Evolutionary conservation across 225 moss, liverwort and hornwort species (phyloP).

Genomic region (Pleurozium schreberi): DNA sequence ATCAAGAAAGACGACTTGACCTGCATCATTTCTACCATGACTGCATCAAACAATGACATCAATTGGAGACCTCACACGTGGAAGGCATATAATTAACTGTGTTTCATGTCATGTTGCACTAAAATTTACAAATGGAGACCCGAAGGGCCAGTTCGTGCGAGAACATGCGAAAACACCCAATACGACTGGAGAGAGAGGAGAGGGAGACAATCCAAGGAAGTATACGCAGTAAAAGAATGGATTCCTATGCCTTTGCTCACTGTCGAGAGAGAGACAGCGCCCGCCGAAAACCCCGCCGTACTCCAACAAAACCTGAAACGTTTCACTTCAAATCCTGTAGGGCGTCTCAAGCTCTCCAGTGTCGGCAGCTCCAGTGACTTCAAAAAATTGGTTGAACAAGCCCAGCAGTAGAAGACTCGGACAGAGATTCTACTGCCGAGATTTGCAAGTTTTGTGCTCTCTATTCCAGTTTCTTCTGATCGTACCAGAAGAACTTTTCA

Average conservation of each 20-base stretch:
- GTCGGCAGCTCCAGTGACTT: neutral
- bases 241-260: neutral
- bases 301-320: neutral
- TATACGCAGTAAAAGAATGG: neutral
- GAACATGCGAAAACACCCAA: constrained; percentile 21
- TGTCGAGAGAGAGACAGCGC: neutral
- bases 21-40: neutral
- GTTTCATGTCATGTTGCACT: constrained; percentile 1
- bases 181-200: neutral
- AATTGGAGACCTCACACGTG: neutral
- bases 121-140: constrained; percentile 18
- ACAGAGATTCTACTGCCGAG: neutral
- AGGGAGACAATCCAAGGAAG: constrained; percentile 7
- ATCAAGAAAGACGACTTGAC: neutral
- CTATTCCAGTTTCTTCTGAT: constrained; percentile 39
- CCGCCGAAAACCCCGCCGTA: neutral
- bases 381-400: constrained; percentile 1
- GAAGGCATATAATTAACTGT: neutral
- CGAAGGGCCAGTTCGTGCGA: constrained; percentile 6
- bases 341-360: neutral
- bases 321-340: neutral
- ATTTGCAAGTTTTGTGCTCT: neutral
- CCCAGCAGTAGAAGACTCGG: neutral
- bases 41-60: neutral
- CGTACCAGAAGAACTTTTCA: constrained; percentile 26